Base-by-base conservation (phyloP, 2,329 filamentous ascomycete genomes). In the Sporothrix sp. region DNA sequence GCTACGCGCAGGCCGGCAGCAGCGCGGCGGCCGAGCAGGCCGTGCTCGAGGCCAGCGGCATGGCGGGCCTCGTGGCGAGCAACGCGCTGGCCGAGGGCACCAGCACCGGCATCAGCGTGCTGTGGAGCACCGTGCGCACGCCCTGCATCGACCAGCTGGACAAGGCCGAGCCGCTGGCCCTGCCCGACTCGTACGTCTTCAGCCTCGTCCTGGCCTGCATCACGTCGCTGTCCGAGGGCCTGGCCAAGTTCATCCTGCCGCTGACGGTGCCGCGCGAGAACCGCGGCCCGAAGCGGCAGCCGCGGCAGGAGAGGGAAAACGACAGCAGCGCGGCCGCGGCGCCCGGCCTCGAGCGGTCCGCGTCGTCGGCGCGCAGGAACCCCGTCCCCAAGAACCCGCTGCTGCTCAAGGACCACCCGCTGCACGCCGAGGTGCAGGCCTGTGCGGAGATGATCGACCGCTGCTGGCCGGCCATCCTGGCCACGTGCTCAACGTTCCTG, bases 401-500 rank as follows among this genome's bases (percentile, higher is more conserved):
- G 3, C 74, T 75, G 1, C 66, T 95, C 7, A 79, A 83, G 54
- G 80, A 85, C 35, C 87, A 94, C 61, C 77, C 85, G 1, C 72
- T 88, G 8, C 75, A 82, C 48, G 64, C 72, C 1, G 84, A 88
- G 45, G 81, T 97, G 51, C 79, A 82, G 60, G 80, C 81, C 2
- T 91, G 87, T 59, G 87, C 88, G 11, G 77, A 77, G 9, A 84
- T 98, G 50, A 85, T 98, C 21, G 87, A 94, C 4, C 78, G 87
- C 58, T 97, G 91, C 64, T 98, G 93, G 93, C 93, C 93, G 42
- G 93, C 93, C 11, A 83, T 97, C 35, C 77, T 98, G 44, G 91
- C 93, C 1, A 93, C 89, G 2, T 96, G 89, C 60, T 98, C 93
- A 0, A 96, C 91, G 0, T 98, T 97, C 62, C 70, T 98, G 16